Evolutionary conservation across 495 filamentous ascomycete genomes (phyloP), one percentile per base, ranked within the genome.

Genomic region (Polyplosphaeria fusca): DNA sequence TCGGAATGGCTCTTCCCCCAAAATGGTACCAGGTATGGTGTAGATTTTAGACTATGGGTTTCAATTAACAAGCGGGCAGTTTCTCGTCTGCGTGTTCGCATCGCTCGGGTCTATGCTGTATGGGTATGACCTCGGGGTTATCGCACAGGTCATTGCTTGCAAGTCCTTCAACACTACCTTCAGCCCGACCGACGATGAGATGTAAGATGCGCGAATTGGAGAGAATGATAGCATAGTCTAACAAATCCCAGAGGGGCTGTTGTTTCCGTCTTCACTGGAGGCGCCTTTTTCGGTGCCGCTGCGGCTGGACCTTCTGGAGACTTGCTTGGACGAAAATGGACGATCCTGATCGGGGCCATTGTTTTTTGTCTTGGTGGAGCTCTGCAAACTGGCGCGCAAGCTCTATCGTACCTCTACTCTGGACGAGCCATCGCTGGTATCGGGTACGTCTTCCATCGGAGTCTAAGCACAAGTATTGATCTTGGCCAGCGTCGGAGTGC

Each of bases 251-350:
- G 81, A 42, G 84, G 84, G 47, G 73, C 84, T 28, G 84, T 87
- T 0, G 84, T 87, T 14, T 83, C 83, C 0, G 70, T 87, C 41
- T 88, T 88, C 69, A 88, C 84, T 0, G 84, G 84, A 45, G 75
- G 83, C 28, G 77, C 76, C 4, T 80, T 81, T 71, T 76, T 77
- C 58, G 80, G 80, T 25, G 77, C 79, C 40, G 73, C 69, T 46
- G 67, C 76, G 27, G 80, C 76, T 24, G 80, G 80, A 5, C 75
- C 70, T 23, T 38, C 70, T 11, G 73, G 69, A 27, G 78, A 81
- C 52, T 60, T 14, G 35, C 57, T 79, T 16, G 77, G 78, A 9
- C 69, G 78, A 19, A 69, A 73, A 46, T 66, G 61, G 61, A 80
- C 78, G 22, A 79, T 81, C 55, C 23, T 76, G 62, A 32, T 71